These are phyloP conservation scores for Conringia planisiliqua DNA, from an alignment of 345 rosid genomes.

Conservation along the genomic window DNA sequence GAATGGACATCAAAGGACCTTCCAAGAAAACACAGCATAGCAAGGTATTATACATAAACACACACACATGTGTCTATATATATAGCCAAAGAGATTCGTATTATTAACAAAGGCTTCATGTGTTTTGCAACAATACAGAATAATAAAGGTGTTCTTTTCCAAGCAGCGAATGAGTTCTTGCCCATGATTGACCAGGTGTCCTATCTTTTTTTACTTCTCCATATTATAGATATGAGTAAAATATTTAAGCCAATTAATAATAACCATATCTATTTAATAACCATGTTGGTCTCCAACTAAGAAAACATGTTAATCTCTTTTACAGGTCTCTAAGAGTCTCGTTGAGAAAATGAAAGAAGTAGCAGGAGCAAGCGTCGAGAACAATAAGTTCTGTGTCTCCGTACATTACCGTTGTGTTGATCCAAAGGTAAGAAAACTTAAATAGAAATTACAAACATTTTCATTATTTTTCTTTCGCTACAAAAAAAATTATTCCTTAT, in stretches of 20 bases:
- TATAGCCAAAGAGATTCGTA: neutral
- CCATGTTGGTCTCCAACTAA: neutral
- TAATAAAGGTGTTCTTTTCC: conserved; percentile 52
- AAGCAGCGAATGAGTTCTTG: conserved; percentile 73
- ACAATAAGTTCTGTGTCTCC: conserved; percentile 83
- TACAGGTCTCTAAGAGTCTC: conserved; percentile 43
- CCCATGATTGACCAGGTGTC: conserved; percentile 82
- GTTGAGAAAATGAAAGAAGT: conserved; percentile 56
- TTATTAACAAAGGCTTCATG: neutral
- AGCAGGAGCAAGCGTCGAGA: conserved; percentile 71
- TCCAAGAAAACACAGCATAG: conserved; percentile 44
- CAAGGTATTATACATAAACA: conserved; percentile 34
- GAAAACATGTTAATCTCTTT: neutral
- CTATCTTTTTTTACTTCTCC: neutral
- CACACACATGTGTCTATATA: neutral
- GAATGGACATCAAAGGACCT: conserved; percentile 97
- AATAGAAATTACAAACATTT: neutral
- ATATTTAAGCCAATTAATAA: neutral
- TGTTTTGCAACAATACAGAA: conserved; percentile 33
- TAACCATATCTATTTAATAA: neutral
- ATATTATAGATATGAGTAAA: neutral
- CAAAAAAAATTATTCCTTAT: neutral
- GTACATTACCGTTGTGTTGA: conserved; percentile 88
- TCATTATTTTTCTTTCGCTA: neutral
- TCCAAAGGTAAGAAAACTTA: conserved; percentile 48